A percentile compares a stretch with the other conserved stretches of the same genome.
Evolutionary conservation across 495 filamentous ascomycete species (phyloP).

Genomic region (Podospora tetraspora): DNA sequence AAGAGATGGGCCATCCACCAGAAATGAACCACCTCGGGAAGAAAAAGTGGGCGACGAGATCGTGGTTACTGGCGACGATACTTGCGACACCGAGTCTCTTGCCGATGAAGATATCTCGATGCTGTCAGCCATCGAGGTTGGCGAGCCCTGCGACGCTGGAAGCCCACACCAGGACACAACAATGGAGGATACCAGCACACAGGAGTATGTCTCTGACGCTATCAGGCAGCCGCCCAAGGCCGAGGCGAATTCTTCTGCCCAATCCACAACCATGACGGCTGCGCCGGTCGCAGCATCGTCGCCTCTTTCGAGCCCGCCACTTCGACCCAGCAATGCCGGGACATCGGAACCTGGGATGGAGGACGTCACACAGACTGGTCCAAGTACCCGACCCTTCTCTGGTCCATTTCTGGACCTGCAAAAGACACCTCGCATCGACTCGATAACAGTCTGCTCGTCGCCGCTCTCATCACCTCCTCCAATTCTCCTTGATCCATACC

Average conservation of each 20-base stretch:
- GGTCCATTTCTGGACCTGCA: no score
- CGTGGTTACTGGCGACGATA: not conserved
- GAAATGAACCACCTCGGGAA: not conserved
- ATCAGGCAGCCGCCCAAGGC: not conserved
- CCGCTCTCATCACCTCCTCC: constrained; percentile 45
- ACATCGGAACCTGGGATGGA: not conserved
- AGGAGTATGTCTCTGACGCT: not conserved
- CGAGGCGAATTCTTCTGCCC: not conserved
- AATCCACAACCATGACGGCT: not conserved
- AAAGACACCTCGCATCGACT: not conserved
- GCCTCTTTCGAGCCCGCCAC: constrained; percentile 14
- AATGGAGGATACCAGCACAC: not conserved
- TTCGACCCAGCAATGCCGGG: not conserved
- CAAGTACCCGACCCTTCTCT: no score
- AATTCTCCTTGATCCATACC: constrained; percentile 40
- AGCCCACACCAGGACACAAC: not conserved
- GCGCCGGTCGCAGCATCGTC: not conserved
- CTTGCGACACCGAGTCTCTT: not conserved
- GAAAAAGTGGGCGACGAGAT: not conserved
- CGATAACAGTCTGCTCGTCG: constrained; percentile 31
- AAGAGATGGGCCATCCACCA: not conserved
- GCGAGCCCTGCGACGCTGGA: not conserved
- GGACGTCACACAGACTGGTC: not conserved
- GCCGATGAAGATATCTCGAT: not conserved
- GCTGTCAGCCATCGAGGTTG: not conserved